phyloP scores from a whole-genome alignment of 2,329 filamentous ascomycete genomes.

The Tympanopsis confertula region DNA sequence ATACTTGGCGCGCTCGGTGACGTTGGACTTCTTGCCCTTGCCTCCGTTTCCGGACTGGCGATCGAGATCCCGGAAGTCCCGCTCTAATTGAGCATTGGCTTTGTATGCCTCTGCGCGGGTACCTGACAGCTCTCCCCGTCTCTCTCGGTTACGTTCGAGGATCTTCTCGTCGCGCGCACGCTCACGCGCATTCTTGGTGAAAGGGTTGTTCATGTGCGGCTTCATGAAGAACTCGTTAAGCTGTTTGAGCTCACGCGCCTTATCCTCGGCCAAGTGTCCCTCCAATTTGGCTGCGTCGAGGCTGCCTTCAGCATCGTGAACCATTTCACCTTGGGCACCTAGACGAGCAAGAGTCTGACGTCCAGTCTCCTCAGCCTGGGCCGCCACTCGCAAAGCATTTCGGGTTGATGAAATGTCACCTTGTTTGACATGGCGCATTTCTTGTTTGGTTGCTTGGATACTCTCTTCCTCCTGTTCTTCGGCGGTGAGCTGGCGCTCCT shows the following conservation, averaged over 20 bases:
- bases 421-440: slow-evolving; percentile 56
- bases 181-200: slow-evolving; percentile 38
- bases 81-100: slow-evolving; percentile 33
- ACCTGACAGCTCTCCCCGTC: slow-evolving; percentile 40
- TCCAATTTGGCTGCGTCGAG: slow-evolving; percentile 46
- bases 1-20: slow-evolving; percentile 47
- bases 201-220: slow-evolving; percentile 39
- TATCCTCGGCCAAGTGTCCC: slow-evolving; percentile 47
- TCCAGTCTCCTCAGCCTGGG: slow-evolving; percentile 51
- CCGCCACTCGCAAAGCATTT: slow-evolving; percentile 48
- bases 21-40: slow-evolving; percentile 15
- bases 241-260: slow-evolving; percentile 49
- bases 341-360: slow-evolving; percentile 44
- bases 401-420: slow-evolving; percentile 50
- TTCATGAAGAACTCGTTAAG: slow-evolving; percentile 58
- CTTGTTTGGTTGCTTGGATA: slow-evolving; percentile 45
- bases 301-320: slow-evolving; percentile 49
- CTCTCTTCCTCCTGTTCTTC: slow-evolving; percentile 59
- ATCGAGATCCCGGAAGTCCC: slow-evolving; percentile 33
- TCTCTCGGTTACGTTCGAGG: slow-evolving; percentile 14
- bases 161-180: slow-evolving; percentile 38
- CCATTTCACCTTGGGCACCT: slow-evolving; percentile 44
- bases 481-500: slow-evolving; percentile 47
- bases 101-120: slow-evolving; percentile 40
- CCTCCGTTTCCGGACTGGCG: slow-evolving; percentile 19